phyloP scores from a whole-genome alignment of 306 rosid genomes.

The Phaseolus lunatus region DNA sequence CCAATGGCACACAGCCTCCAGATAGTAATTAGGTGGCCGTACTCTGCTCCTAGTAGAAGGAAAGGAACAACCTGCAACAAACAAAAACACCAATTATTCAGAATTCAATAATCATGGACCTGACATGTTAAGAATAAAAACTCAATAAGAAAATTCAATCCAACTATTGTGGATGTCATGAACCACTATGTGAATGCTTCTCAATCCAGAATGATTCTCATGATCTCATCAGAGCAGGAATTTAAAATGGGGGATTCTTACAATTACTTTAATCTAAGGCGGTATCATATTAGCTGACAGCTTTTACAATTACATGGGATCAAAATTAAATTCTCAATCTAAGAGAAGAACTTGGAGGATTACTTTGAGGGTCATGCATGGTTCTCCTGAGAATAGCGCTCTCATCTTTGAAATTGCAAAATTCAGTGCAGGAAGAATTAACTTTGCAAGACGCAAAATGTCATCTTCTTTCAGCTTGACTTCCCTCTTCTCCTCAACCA shows the following conservation, averaged over 20 bases:
- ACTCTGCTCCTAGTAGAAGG: constrained; percentile 83
- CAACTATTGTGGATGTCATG: neutral
- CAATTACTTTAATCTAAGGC: neutral
- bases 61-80: constrained; percentile 77
- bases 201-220: neutral
- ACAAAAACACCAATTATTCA: constrained; percentile 12
- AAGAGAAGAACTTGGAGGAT: constrained; percentile 23
- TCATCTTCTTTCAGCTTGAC: constrained; percentile 75
- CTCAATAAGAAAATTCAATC: neutral
- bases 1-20: constrained; percentile 85
- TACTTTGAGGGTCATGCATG: constrained; percentile 90
- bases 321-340: neutral
- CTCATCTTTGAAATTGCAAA: constrained; percentile 67
- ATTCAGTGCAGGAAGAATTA: constrained; percentile 72
- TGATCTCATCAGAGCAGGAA: neutral
- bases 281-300: neutral
- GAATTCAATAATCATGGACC: constrained; percentile 20
- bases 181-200: neutral
- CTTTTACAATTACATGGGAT: neutral
- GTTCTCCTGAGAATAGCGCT: constrained; percentile 80
- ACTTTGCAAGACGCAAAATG: constrained; percentile 65
- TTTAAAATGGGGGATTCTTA: neutral
- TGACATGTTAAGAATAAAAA: neutral
- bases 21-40: constrained; percentile 78
- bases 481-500: constrained; percentile 46